phyloP scores from a whole-genome alignment of 78 protist genomes.

The Polysphondylium violaceum region DNA sequence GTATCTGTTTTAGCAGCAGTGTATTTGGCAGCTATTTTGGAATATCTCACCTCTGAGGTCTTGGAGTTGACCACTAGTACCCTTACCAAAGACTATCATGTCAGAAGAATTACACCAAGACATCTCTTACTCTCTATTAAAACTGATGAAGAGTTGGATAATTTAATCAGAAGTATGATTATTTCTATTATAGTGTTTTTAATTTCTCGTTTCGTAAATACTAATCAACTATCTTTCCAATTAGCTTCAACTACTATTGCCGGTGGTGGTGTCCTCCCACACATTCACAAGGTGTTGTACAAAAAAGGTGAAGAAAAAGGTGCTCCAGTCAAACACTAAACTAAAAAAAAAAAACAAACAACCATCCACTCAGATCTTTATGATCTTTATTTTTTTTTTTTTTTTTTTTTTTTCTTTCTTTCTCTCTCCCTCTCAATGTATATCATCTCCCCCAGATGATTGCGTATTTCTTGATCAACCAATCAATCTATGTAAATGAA shows the following conservation, averaged over 20 bases:
- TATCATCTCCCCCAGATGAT: too few species aligned
- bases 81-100: slow-evolving; percentile 88
- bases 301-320: too few species aligned
- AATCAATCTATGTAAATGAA: too few species aligned
- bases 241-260: slow-evolving; percentile 91
- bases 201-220: neutral
- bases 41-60: slow-evolving; percentile 89
- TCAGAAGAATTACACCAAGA: slow-evolving; percentile 97
- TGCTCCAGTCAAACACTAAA: too few species aligned
- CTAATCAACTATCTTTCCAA: slow-evolving; percentile 28
- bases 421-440: too few species aligned
- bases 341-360: too few species aligned
- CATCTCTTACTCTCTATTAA: slow-evolving; percentile 97
- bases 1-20: slow-evolving; percentile 96
- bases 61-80: slow-evolving; percentile 97
- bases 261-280: slow-evolving; percentile 98
- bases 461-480: too few species aligned
- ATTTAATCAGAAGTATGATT: slow-evolving; percentile 80
- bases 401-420: too few species aligned
- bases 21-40: slow-evolving; percentile 96
- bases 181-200: neutral
- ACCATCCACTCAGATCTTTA: too few species aligned
- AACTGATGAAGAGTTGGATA: slow-evolving; percentile 97
- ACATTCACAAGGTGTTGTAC: slow-evolving; percentile 93
- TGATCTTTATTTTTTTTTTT: too few species aligned